Base-by-base conservation (phyloP, 257 asterid species). In the Petunia axillaris region DNA sequence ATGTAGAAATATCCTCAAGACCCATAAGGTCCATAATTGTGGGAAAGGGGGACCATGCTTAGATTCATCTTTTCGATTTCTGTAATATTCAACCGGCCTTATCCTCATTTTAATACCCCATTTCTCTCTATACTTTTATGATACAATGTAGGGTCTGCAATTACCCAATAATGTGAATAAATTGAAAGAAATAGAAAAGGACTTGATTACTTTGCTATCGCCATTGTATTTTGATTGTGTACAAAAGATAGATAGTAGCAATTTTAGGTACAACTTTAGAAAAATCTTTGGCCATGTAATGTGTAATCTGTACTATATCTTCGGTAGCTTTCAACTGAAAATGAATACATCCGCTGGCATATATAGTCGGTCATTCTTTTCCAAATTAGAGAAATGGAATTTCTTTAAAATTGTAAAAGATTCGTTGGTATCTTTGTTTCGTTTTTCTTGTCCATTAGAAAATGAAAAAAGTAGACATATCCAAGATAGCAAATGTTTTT, bases 21-120 rank as follows among this genome's bases (percentile, higher is more conserved):
- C 9, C 55, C 58, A 68, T n/a, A 67, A 15, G 8, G 55, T 67
- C 75, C 76, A 68, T 16, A 16, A 70, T 70, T 70, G 58, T 70
- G 39, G 76, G 58, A 70, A 44, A 70, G 4, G 58, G 35, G 58
- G 16, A 2, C 58, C 76, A 68, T 68, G 74, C 9, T 70, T 14
- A 46, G 2, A 44, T 70, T 70, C 36, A 70, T 70, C 16, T 44
- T 68, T 44, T 70, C 16, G 9, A 46, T 44, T 41, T 15, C n/a
- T 67, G 8, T 6, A 67, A 67, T 67, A 8, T 9, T 67, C 4
- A 15, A n/a, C 4, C 8, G 8, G 7, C 54, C 3, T 14, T 7
- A n/a, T n/a, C 52, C 3, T 65, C 10, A 39, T 39, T 39, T 65
- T 64, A 64, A 14, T 65, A 2, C 11, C 53, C 44, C 9, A 35